A percentile compares a stretch with the other conserved stretches of the same genome.
Evolutionary conservation across 345 rosid genomes (phyloP).

Genomic region (Populus nigra): DNA sequence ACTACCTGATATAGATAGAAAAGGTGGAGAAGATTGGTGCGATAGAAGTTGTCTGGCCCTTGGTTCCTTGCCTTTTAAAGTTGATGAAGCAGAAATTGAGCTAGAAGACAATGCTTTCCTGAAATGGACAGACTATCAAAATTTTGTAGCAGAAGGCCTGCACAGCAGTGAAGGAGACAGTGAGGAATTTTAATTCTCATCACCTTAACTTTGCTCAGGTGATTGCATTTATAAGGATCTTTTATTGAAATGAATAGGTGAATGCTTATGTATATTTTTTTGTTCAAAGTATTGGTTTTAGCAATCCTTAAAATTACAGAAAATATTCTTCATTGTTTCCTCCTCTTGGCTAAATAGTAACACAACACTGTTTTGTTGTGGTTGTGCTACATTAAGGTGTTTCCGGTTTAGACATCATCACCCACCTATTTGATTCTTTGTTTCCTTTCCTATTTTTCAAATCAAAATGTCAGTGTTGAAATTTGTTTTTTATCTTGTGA

Average conservation of each 20-base stretch:
- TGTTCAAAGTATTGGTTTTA: too few relatives aligned
- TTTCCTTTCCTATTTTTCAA: too few relatives aligned
- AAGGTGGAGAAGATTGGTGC: neutral
- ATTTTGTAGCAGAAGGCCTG: slow-evolving; percentile 4
- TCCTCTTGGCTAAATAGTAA: neutral
- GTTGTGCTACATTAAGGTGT: neutral
- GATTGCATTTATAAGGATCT: neutral
- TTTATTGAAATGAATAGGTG: neutral
- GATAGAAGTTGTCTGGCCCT: neutral
- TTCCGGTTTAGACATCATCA: too few relatives aligned
- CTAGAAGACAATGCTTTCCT: slow-evolving; percentile 1
- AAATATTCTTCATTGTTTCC: neutral
- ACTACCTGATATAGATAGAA: neutral
- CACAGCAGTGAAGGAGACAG: neutral
- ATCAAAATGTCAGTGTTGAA: too few relatives aligned
- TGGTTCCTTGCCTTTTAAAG: neutral
- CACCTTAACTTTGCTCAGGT: slow-evolving; percentile 7
- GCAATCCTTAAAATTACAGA: too few relatives aligned
- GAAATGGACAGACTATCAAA: slow-evolving; percentile 11
- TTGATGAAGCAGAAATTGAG: neutral
- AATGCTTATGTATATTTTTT: neutral
- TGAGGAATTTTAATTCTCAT: neutral
- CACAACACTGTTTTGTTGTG: neutral
- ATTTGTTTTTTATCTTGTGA: too few relatives aligned
- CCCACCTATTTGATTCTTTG: too few relatives aligned